Conservation (phyloP, 805 yeast genomes). For the Saccharomycopsis malanga region DNA sequence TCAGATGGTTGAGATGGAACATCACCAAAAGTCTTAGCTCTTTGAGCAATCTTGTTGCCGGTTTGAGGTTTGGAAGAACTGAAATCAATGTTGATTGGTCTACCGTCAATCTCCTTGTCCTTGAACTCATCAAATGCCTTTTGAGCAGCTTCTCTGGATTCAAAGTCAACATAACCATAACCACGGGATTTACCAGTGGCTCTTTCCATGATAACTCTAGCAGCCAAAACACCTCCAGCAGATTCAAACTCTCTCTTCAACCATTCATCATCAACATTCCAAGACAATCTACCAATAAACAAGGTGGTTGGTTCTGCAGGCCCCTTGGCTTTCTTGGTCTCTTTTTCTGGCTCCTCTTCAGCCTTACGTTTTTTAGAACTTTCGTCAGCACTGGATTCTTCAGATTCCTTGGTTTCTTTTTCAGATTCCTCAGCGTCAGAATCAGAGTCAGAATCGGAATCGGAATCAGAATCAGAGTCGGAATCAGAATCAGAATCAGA, state of each 20-base stretch:
- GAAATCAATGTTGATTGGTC: constrained; percentile 90
- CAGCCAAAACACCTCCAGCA: constrained; percentile 72
- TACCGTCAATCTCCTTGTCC: constrained; percentile 94
- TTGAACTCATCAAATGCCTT: constrained; percentile 79
- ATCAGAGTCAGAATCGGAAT: constrained; percentile 18
- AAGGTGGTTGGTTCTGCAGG: constrained; percentile 72
- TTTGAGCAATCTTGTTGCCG: constrained; percentile 50
- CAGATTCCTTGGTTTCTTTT: constrained; percentile 21
- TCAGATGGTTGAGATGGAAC: constrained; percentile 88
- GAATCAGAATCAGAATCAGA: constrained; percentile 28
- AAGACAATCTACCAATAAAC: constrained; percentile 94
- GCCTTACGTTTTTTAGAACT: constrained; percentile 30
- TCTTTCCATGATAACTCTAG: constrained; percentile 92
- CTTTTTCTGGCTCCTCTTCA: constrained; percentile 34
- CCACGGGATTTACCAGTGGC: constrained; percentile 92
- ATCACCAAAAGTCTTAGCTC: constrained; percentile 90
- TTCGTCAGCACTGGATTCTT: constrained; percentile 27
- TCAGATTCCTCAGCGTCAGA: constrained; percentile 23
- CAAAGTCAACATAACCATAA: constrained; percentile 96
- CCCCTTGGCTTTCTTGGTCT: constrained; percentile 47
- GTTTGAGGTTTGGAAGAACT: constrained; percentile 74
- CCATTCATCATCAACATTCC: constrained; percentile 97
- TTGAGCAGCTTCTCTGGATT: constrained; percentile 67
- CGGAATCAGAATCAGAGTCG: constrained; percentile 22
- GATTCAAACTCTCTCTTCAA: constrained; percentile 78